Evolutionary conservation across 257 asterid genomes (phyloP).

Genomic region (Solanum lignicaule): DNA sequence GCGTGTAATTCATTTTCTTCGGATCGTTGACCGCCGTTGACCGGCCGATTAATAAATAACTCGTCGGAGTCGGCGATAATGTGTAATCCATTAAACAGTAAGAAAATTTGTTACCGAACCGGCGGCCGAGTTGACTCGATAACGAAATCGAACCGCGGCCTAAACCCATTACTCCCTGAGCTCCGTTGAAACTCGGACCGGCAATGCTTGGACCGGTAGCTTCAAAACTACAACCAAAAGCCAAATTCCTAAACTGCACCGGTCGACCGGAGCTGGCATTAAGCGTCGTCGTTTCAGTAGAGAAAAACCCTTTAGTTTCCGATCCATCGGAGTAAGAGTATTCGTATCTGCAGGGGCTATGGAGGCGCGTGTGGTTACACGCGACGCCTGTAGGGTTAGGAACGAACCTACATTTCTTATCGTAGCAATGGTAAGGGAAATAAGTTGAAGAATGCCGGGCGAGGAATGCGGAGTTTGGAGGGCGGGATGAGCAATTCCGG

Average conservation of each 20-base stretch:
- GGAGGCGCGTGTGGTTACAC: slow-evolving; percentile 65
- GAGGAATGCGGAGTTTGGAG: slow-evolving; percentile 34
- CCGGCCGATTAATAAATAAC: slow-evolving; percentile 61
- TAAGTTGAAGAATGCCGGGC: slow-evolving; percentile 69
- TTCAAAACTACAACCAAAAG: slow-evolving; percentile 64
- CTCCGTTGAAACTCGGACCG: slow-evolving; percentile 55
- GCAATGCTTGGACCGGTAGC: slow-evolving; percentile 62
- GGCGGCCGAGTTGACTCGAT: slow-evolving; percentile 53
- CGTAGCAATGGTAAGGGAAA: slow-evolving; percentile 58
- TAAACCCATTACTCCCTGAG: slow-evolving; percentile 70
- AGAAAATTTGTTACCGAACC: slow-evolving; percentile 57
- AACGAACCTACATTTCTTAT: slow-evolving; percentile 38
- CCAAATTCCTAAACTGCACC: slow-evolving; percentile 17
- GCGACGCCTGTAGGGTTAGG: slow-evolving; percentile 33
- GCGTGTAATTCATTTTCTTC: slow-evolving; percentile 37
- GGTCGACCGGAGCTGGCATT: slow-evolving; percentile 34
- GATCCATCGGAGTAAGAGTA: slow-evolving; percentile 76
- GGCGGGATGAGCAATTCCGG: slow-evolving; percentile 34
- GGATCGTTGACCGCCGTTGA: slow-evolving; percentile 6
- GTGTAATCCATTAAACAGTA: slow-evolving; percentile 74
- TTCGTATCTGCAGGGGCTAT: slow-evolving; percentile 65
- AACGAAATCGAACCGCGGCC: slow-evolving; percentile 77
- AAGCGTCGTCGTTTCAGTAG: slow-evolving; percentile 58
- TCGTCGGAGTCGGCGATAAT: slow-evolving; percentile 61
- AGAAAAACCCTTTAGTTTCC: slow-evolving; percentile 54